phyloP scores from a whole-genome alignment of 176 grass and related monocot species.

The Oryza officinalis region DNA sequence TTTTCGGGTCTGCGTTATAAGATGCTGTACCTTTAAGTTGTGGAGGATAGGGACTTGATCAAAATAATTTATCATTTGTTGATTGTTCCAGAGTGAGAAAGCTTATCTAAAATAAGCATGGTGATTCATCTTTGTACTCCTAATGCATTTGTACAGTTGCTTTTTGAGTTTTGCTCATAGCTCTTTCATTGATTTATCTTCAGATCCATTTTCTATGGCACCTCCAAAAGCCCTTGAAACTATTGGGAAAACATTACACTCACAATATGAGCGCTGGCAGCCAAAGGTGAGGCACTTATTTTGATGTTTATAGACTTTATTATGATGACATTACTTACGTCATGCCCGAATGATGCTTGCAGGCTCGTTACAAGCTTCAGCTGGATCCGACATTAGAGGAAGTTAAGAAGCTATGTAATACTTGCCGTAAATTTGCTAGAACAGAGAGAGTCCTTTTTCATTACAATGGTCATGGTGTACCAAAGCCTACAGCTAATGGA shows the following conservation, averaged over 20 bases:
- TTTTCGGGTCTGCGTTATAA: not conserved
- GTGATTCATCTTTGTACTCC: not conserved
- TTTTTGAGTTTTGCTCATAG: conserved; percentile 30
- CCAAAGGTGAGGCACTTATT: conserved; percentile 57
- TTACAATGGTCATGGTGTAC: conserved; percentile 98
- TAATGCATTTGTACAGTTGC: not conserved
- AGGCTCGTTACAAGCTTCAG: conserved; percentile 94
- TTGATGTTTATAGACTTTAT: not conserved
- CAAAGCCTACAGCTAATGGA: conserved; percentile 89
- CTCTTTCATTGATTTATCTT: conserved; percentile 32
- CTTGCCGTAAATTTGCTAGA: conserved; percentile 95
- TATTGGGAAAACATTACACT: conserved; percentile 94
- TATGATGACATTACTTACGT: conserved; percentile 24
- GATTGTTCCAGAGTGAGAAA: conserved; percentile 3
- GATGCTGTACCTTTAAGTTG: not conserved
- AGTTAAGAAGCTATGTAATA: conserved; percentile 94
- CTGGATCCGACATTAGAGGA: conserved; percentile 94
- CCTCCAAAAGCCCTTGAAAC: conserved; percentile 88
- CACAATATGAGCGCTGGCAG: conserved; percentile 97
- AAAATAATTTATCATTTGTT: conserved; percentile 32
- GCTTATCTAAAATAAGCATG: not conserved
- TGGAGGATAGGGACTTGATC: conserved; percentile 21
- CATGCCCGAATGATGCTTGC: not conserved
- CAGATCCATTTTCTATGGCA: conserved; percentile 96
- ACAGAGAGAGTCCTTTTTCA: conserved; percentile 98